Evolutionary conservation across 257 asterid genomes (phyloP).

Genomic region (Capsicum baccatum): DNA sequence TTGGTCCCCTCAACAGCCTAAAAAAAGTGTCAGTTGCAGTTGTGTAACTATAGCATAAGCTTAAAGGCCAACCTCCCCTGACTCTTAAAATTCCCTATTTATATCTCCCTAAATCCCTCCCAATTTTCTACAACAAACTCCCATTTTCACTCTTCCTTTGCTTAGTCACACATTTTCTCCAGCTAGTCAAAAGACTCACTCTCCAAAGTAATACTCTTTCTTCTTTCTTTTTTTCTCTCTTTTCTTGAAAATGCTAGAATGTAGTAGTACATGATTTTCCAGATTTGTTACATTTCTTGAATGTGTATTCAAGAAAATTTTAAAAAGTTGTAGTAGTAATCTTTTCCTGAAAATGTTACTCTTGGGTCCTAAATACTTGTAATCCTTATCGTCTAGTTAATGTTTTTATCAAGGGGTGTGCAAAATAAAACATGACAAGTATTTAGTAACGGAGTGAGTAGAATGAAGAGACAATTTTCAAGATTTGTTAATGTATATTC

Average conservation of each 20-base stretch:
- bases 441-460: too few species aligned
- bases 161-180: neutral
- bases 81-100: conserved; percentile 35
- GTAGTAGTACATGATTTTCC: neutral
- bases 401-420: too few species aligned
- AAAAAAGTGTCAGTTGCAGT: conserved; percentile 35
- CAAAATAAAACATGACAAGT: too few species aligned
- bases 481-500: neutral
- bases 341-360: too few species aligned
- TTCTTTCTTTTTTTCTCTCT: neutral
- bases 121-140: conserved; percentile 19
- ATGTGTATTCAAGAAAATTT: neutral
- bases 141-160: conserved; percentile 14
- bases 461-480: neutral
- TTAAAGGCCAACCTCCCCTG: neutral
- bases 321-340: neutral
- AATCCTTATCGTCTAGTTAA: too few species aligned
- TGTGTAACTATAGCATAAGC: conserved; percentile 27
- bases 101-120: conserved; percentile 24
- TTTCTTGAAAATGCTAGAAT: conserved; percentile 12
- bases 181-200: conserved; percentile 23
- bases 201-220: conserved; percentile 3
- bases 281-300: conserved; percentile 27
- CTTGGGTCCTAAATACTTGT: too few species aligned
- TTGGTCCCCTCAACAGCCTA: conserved; percentile 31